phyloP scores from a whole-genome alignment of 495 filamentous ascomycete genomes.

The Penicillium alfredii region DNA sequence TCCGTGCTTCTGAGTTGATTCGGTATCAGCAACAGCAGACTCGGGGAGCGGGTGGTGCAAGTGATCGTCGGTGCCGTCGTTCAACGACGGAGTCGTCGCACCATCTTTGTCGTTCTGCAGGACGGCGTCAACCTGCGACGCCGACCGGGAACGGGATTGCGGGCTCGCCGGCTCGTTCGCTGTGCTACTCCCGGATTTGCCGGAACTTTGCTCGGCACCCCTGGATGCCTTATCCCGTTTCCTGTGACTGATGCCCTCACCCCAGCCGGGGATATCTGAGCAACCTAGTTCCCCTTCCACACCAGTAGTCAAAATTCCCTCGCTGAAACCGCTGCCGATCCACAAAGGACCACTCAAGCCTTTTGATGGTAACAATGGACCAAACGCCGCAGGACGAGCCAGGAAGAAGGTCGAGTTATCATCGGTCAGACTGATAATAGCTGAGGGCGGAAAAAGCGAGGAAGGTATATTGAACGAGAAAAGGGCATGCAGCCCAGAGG shows the following conservation, averaged over 20 bases:
- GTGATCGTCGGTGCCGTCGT: conserved; percentile 91
- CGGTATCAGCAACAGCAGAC: conserved; percentile 31
- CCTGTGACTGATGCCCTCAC: conserved; percentile 42
- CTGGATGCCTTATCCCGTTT: conserved; percentile 22
- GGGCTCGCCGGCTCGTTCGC: conserved; percentile 15
- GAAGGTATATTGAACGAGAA: conserved; percentile 62
- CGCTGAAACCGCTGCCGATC: conserved; percentile 85
- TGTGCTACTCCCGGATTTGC: conserved; percentile 23
- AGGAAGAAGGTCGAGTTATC: conserved; percentile 97
- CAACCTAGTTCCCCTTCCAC: conserved; percentile 89
- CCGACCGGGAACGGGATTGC: conserved; percentile 20
- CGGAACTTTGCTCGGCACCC: conserved; percentile 24
- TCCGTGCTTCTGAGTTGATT: conserved; percentile 31
- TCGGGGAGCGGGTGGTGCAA: conserved; percentile 63
- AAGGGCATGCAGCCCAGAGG: conserved; percentile 45
- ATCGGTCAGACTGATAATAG: conserved; percentile 91
- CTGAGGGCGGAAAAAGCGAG: conserved; percentile 87
- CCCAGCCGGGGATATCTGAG: conserved; percentile 95
- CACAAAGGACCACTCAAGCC: conserved; percentile 82
- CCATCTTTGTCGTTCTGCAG: conserved; percentile 17
- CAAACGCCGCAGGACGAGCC: conserved; percentile 89
- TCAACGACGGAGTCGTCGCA: conserved; percentile 28
- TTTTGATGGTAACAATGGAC: conserved; percentile 65
- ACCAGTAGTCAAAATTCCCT: conserved; percentile 51
- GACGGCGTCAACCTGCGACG: conserved; percentile 24